These are phyloP conservation scores for Hymenoscyphus albidus DNA, from an alignment of 2,329 filamentous ascomycete genomes.

Conservation along the genomic window DNA sequence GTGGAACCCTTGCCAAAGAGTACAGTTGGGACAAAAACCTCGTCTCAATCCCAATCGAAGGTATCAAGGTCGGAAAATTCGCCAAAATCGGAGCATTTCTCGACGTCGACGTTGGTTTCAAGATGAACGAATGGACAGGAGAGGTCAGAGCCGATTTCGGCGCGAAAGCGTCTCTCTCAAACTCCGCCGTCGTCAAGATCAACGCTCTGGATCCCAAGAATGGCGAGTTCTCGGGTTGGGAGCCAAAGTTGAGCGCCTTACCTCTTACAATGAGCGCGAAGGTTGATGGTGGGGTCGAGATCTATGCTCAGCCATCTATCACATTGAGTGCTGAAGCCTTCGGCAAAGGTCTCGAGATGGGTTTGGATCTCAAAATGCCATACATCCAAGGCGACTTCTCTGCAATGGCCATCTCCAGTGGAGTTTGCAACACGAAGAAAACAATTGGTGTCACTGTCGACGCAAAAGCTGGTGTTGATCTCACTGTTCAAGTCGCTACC, in stretches of 20 bases:
- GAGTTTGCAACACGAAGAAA: constrained; percentile 2
- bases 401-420: constrained; percentile 3
- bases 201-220: constrained; percentile 1
- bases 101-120: constrained; percentile 7
- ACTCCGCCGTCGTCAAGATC: constrained; percentile 2
- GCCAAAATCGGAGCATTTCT: constrained; percentile 8
- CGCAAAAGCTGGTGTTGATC: constrained; percentile 4
- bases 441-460: constrained; percentile 4
- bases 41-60: constrained; percentile 7
- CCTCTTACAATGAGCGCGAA: constrained; percentile 8
- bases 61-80: constrained; percentile 8
- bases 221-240: constrained; percentile 6
- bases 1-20: constrained; percentile 3
- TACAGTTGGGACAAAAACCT: constrained; percentile 5
- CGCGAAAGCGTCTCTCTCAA: constrained; percentile 3
- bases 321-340: constrained; percentile 5
- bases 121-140: constrained; percentile 5
- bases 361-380: constrained; percentile 5
- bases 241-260: constrained; percentile 1
- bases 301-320: constrained; percentile 6
- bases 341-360: constrained; percentile 5
- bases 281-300: constrained; percentile 3
- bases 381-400: constrained; percentile 4
- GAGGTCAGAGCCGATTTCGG: constrained; percentile 6
- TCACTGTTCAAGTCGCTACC: constrained; percentile 5